These are phyloP conservation scores for Hemerocallis citrina DNA, from an alignment of 106 monocot genomes.

Conservation along the genomic window DNA sequence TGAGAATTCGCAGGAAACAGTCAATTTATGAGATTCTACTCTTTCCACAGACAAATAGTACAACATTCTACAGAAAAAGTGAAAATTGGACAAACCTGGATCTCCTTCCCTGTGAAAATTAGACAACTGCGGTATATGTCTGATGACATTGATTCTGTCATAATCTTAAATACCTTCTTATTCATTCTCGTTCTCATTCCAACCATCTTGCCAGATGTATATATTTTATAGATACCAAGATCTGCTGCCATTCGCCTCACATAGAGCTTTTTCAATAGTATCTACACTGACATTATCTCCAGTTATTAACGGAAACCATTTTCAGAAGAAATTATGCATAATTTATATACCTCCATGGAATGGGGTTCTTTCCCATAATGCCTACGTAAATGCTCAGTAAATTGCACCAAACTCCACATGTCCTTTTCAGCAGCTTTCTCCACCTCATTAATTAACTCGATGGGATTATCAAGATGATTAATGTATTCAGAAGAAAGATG, in stretches of 20 bases:
- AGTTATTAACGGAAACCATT: neutral
- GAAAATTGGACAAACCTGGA: conserved; percentile 43
- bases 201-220: conserved; percentile 59
- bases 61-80: neutral
- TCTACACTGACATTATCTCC: conserved; percentile 26
- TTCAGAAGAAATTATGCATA: neutral
- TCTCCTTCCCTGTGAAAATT: conserved; percentile 46
- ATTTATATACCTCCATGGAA: conserved; percentile 73
- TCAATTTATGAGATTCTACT: neutral
- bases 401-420: conserved; percentile 85
- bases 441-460: conserved; percentile 74
- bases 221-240: conserved; percentile 79
- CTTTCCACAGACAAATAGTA: neutral
- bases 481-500: conserved; percentile 91
- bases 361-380: conserved; percentile 93
- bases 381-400: conserved; percentile 67
- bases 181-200: conserved; percentile 61
- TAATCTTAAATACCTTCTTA: conserved; percentile 74
- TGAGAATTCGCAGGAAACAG: conserved; percentile 14
- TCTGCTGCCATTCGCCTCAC: conserved; percentile 94
- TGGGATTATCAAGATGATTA: conserved; percentile 84
- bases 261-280: conserved; percentile 87
- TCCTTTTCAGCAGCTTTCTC: conserved; percentile 80
- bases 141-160: conserved; percentile 77
- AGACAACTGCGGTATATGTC: conserved; percentile 69